Evolutionary conservation across 257 asterid genomes (phyloP).

Genomic region (Solanum stenotomum): DNA sequence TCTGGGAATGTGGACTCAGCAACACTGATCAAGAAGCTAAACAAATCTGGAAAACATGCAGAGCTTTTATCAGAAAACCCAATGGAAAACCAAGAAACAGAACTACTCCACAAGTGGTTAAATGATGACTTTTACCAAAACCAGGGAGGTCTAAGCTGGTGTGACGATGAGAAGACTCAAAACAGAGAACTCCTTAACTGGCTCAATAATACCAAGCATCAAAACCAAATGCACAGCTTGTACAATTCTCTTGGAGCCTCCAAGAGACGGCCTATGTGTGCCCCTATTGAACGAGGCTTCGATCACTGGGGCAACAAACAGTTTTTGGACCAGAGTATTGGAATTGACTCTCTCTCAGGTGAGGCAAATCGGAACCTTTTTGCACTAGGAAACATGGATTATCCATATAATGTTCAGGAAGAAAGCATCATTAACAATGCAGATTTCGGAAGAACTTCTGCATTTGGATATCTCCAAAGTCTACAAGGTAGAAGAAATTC

Average conservation of each 20-base stretch:
- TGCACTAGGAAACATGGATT: slow-evolving; percentile 1
- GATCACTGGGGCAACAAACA: slow-evolving; percentile 8
- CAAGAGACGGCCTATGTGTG: slow-evolving; percentile 3
- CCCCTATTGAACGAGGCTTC: slow-evolving; percentile 4
- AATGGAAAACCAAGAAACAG: neutral
- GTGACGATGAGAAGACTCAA: neutral
- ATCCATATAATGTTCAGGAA: slow-evolving; percentile 10
- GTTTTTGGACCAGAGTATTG: slow-evolving; percentile 3
- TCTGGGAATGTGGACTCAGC: slow-evolving; percentile 30
- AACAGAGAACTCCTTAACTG: neutral
- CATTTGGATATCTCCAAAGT: neutral
- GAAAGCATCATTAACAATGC: slow-evolving; percentile 2
- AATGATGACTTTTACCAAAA: slow-evolving; percentile 3
- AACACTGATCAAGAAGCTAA: slow-evolving; percentile 19
- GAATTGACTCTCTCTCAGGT: neutral
- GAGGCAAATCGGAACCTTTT: slow-evolving; percentile 2
- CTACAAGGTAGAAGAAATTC: slow-evolving; percentile 5
- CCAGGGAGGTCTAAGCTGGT: neutral
- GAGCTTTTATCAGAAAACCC: slow-evolving; percentile 30
- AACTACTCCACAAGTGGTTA: slow-evolving; percentile 3
- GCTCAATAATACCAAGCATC: slow-evolving; percentile 4
- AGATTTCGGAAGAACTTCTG: neutral
- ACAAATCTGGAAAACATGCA: slow-evolving; percentile 48
- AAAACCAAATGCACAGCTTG: slow-evolving; percentile 7
- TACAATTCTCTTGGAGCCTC: slow-evolving; percentile 2